Base-by-base conservation (phyloP, 2,329 filamentous ascomycete genomes). In the Bipolaris gigantea region DNA sequence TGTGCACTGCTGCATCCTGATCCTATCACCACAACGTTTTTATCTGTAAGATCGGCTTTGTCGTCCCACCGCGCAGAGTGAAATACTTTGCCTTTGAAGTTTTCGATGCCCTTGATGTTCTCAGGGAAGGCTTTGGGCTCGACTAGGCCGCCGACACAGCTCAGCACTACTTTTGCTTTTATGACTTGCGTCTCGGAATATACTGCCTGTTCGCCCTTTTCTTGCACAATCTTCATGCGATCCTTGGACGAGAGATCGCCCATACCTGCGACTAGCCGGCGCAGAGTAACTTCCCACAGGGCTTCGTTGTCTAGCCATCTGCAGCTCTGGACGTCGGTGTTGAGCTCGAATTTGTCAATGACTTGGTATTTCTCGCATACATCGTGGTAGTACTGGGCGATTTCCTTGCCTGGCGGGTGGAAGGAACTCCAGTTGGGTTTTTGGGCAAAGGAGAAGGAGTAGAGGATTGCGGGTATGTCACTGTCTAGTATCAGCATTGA, bases 1-100 rank as follows among this genome's bases (percentile, higher is more conserved):
- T 86, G 83, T 13, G 80, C 80, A 2, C 82, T 82, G 60, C 77
- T 81, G 63, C 83, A 85, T 11, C 83, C 83, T 2, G 81, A 84
- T 4, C 83, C 83, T 41, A 85, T 67, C 9, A 85, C 80, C 9
- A 85, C 73, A 1, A 85, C 80, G 57, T 85, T 75, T 62, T 85
- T 85, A 53, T 77, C 78, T 9, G 75, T 74, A 16, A 85, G 70
- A 52, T 84, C 79, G 34, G 83, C 71, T 5, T 74, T 73, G n/a
- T 79, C 71, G 41, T 82, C 76, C 83, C 83, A 85, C 48, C 81
- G 71, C 5, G 83, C 82, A 0, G 83, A 83, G 59, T 85, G 83
- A 55, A 85, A 82, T 40, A 83, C 75, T n/a, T 77, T 68, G 5
- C 83, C 83, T 55, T 81, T 71, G 62, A 85, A 85, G 2, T 68